Conservation (phyloP, 768 basidiomycete species). For the Leccinum truebloodii region DNA sequence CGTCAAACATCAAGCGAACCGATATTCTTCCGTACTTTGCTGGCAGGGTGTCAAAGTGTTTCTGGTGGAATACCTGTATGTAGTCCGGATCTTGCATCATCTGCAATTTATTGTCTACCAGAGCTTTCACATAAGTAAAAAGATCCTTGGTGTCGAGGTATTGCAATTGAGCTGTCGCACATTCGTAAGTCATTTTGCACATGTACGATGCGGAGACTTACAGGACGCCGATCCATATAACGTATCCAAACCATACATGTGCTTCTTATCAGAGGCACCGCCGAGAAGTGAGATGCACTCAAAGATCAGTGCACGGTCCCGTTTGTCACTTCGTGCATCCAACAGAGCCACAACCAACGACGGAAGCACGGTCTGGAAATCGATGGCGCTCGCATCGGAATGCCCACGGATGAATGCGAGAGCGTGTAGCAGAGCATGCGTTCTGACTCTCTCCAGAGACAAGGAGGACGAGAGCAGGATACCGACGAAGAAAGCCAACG, state of each 20-base stretch:
- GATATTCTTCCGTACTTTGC: conserved; percentile 40
- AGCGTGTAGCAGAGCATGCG: conserved; percentile 71
- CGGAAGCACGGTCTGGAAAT: conserved; percentile 82
- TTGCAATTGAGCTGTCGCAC: conserved; percentile 51
- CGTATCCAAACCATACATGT: conserved; percentile 71
- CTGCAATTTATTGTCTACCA: conserved; percentile 55
- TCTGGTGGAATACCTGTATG: conserved; percentile 58
- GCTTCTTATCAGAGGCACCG: conserved; percentile 41
- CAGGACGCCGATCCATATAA: conserved; percentile 67
- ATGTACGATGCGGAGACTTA: conserved; percentile 33
- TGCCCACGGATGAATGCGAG: conserved; percentile 82
- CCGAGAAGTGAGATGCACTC: conserved; percentile 54
- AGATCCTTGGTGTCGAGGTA: conserved; percentile 69
- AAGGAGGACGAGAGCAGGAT: conserved; percentile 50
- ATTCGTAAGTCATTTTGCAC: conserved; percentile 11
- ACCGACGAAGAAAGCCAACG: conserved; percentile 79
- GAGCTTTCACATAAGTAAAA: conserved; percentile 53
- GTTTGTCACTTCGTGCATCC: conserved; percentile 30
- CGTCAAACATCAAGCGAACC: conserved; percentile 34
- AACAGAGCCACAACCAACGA: conserved; percentile 60
- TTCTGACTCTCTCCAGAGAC: conserved; percentile 37
- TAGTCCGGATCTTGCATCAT: conserved; percentile 60
- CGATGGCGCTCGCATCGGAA: conserved; percentile 51
- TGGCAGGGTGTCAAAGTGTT: conserved; percentile 48
- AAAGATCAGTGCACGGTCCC: conserved; percentile 41